These are phyloP conservation scores for Hyparrhenia diplandra DNA, from an alignment of 176 grass and related monocot species.

Conservation along the genomic window DNA sequence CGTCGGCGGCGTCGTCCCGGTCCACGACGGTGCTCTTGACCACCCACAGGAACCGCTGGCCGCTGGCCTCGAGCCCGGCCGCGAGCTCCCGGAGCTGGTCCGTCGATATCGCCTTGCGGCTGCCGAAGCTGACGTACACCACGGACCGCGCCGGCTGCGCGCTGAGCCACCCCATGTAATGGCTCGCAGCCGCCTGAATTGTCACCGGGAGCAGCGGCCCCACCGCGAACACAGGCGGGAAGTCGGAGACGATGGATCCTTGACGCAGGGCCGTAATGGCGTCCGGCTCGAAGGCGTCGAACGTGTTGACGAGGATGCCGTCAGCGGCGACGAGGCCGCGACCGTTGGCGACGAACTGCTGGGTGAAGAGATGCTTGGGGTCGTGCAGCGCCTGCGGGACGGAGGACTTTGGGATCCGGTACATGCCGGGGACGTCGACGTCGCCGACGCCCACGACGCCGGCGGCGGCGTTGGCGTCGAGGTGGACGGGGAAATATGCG, in stretches of 20 bases:
- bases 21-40: slow-evolving; percentile 59
- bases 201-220: slow-evolving; percentile 31
- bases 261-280: slow-evolving; percentile 28
- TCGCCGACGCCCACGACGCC: not conserved
- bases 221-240: slow-evolving; percentile 44
- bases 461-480: slow-evolving; percentile 1
- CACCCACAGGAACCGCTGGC: slow-evolving; percentile 75
- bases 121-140: slow-evolving; percentile 75
- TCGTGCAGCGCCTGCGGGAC: slow-evolving; percentile 50
- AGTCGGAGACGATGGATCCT: not conserved
- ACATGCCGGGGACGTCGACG: slow-evolving; percentile 47
- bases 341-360: slow-evolving; percentile 56
- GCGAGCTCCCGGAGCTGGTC: slow-evolving; percentile 61
- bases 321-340: slow-evolving; percentile 4
- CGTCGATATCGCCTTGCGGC: slow-evolving; percentile 36
- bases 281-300: slow-evolving; percentile 44
- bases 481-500: slow-evolving; percentile 45
- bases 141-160: slow-evolving; percentile 64
- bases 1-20: slow-evolving; percentile 23
- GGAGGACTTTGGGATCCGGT: slow-evolving; percentile 24
- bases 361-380: slow-evolving; percentile 63
- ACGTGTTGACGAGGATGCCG: slow-evolving; percentile 58
- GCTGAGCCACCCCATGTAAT: slow-evolving; percentile 35
- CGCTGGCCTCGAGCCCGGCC: slow-evolving; percentile 45
- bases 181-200: not conserved